Conservation (phyloP, 345 rosid species). For the Dimocarpus longan region DNA sequence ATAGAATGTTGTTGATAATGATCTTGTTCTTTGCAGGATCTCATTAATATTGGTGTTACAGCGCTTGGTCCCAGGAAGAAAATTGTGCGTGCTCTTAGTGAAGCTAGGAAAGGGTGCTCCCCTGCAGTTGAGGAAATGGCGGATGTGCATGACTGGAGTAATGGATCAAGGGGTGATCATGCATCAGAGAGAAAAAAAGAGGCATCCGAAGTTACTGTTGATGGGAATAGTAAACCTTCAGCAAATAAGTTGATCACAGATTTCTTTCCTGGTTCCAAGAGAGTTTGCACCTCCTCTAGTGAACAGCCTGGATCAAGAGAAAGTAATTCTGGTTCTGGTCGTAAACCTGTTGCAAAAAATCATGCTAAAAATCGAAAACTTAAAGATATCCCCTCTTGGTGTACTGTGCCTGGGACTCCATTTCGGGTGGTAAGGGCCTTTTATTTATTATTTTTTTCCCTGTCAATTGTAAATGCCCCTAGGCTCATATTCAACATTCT, state of each 20-base stretch:
- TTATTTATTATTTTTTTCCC: not conserved
- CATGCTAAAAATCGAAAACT: constrained; percentile 44
- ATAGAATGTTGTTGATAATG: not conserved
- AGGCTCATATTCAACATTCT: not conserved
- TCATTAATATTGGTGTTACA: constrained; percentile 70
- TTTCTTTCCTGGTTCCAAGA: constrained; percentile 64
- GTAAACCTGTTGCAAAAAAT: constrained; percentile 38
- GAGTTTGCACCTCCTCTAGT: constrained; percentile 35
- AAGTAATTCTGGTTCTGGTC: constrained; percentile 35
- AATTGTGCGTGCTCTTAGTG: constrained; percentile 70
- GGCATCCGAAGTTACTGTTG: constrained; percentile 33
- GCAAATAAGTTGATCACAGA: constrained; percentile 87
- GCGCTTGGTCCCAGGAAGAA: constrained; percentile 96
- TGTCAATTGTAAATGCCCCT: not conserved
- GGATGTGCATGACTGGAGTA: constrained; percentile 15
- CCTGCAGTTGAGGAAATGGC: constrained; percentile 28
- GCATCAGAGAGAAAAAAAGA: constrained; percentile 39
- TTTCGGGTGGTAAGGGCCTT: constrained; percentile 80
- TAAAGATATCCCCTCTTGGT: constrained; percentile 76
- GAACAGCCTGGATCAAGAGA: constrained; percentile 34
- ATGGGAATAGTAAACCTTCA: constrained; percentile 45
- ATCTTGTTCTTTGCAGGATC: constrained; percentile 51
- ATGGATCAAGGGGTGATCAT: constrained; percentile 25
- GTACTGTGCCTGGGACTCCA: constrained; percentile 78
- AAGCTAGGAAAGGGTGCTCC: constrained; percentile 44